Evolutionary conservation across 371 early-diverging fungal species (phyloP).

Genomic region (Rhizopus delemar): DNA sequence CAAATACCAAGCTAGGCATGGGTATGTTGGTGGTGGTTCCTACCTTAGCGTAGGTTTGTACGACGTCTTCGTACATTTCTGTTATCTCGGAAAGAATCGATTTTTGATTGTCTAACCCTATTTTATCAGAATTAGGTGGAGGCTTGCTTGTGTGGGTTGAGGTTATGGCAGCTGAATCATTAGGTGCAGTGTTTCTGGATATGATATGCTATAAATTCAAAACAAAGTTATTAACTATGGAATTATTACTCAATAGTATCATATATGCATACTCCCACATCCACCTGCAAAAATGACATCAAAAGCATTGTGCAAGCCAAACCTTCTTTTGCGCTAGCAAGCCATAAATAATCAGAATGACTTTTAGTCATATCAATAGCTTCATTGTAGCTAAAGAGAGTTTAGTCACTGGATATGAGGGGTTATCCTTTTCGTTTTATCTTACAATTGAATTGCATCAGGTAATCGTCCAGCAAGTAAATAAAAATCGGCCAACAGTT

Average conservation of each 20-base stretch:
- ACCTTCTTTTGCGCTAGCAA: constrained; percentile 77
- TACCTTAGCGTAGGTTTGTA: constrained; percentile 55
- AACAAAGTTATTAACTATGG: too few species aligned
- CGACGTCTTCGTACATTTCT: constrained; percentile 51
- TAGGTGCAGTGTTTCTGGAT: constrained; percentile 11
- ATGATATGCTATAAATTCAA: constrained; percentile 19
- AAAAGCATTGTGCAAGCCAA: constrained; percentile 66
- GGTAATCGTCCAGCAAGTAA: constrained; percentile 72
- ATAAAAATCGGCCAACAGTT: constrained; percentile 78
- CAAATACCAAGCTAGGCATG: constrained; percentile 39
- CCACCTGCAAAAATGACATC: constrained; percentile 61
- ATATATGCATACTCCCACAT: constrained; percentile 42
- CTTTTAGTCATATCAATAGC: constrained; percentile 72
- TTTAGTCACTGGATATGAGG: too few species aligned
- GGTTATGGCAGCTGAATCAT: constrained; percentile 4
- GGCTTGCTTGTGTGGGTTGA: constrained; percentile 1
- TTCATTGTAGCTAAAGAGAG: constrained; percentile 54
- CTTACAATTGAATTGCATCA: constrained; percentile 69
- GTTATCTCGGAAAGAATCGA: constrained; percentile 44
- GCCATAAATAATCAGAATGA: constrained; percentile 76
- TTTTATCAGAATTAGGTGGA: constrained; percentile 5
- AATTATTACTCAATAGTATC: neutral
- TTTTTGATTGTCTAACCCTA: constrained; percentile 9
- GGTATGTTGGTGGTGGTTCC: constrained; percentile 29
- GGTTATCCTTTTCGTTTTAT: neutral